Evolutionary conservation across 192 early-diverging fungal species (phyloP), one percentile per base, ranked within the genome.

Genomic region (Coemansia sp.): DNA sequence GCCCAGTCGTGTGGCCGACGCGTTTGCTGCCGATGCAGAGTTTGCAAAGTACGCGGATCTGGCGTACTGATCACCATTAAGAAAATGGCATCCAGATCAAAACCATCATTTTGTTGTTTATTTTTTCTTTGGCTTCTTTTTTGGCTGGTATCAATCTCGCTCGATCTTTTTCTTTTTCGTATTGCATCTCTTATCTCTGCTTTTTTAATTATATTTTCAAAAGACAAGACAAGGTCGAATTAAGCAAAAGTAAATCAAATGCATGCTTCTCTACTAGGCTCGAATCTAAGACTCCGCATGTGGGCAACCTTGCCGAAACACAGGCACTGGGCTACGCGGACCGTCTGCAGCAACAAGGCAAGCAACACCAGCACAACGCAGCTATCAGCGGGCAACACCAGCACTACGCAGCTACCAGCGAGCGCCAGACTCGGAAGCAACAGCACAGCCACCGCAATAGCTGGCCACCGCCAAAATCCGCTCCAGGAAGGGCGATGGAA

Each of bases 401-500:
- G n/a, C n/a, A n/a, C n/a, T n/a, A n/a, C n/a, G n/a, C n/a, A n/a
- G n/a, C n/a, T n/a, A n/a, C n/a, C n/a, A n/a, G 12, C 39, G 12
- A 41, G 39, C 44, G 44, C 44, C 44, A 46, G 16, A 18, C 44
- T 14, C 12, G 5, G 44, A 18, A 18, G 44, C 44, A 18, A 5
- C 44, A 46, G 5, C 44, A 46, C 23, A 26, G 4, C 23, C 23
- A 53, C 9, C 39, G 6, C 48, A 20, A 30, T n/a, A n/a, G n/a
- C 30, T 30, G 30, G 3, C 48, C 46, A 48, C 20, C 46, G 2
- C 46, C 46, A 48, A 14, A 52, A 7, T 23, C 7, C 11, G 44
- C 11, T 18, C 10, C 44, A 18, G 24, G 12, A 26, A 6, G 15
- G 15, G 57, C 57, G 35, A 39, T 78, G 76, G 76, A 57, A 62